These are phyloP conservation scores for Salmacisia buchloeana DNA, from an alignment of 1,284 basidiomycete species.

Conservation along the genomic window DNA sequence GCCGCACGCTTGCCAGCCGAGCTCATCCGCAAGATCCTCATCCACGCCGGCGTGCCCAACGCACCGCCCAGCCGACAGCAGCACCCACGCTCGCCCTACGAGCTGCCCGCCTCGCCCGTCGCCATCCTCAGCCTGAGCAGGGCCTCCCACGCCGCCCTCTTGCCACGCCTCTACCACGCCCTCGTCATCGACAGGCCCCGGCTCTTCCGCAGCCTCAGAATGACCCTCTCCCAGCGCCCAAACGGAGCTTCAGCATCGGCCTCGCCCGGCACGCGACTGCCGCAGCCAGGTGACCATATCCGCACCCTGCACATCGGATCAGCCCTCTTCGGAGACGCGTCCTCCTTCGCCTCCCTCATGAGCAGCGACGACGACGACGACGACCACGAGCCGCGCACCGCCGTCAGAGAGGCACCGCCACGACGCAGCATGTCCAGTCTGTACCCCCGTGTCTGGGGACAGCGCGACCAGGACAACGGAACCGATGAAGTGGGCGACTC, in stretches of 20 bases:
- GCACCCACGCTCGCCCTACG: not conserved
- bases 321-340: slow-evolving; percentile 2
- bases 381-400: no score
- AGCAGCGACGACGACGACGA: slow-evolving; percentile 2
- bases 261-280: not conserved
- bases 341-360: not conserved
- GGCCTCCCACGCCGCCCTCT: not conserved
- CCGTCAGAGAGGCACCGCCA: not conserved
- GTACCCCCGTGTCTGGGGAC: not conserved
- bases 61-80: no score
- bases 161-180: slow-evolving; percentile 1
- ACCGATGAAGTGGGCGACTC: slow-evolving; percentile 15
- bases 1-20: not conserved
- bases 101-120: not conserved
- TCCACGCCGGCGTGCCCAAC: not conserved
- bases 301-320: slow-evolving; percentile 3
- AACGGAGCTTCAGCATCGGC: not conserved
- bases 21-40: slow-evolving; percentile 5
- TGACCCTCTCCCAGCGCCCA: slow-evolving; percentile 1
- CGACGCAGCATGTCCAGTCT: not conserved
- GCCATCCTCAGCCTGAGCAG: not conserved
- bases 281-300: not conserved
- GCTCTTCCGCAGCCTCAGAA: not conserved
- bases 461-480: not conserved
- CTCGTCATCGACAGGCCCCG: not conserved